Base-by-base conservation (phyloP, 495 filamentous ascomycete genomes). In the Hypoxylon lenormandii region DNA sequence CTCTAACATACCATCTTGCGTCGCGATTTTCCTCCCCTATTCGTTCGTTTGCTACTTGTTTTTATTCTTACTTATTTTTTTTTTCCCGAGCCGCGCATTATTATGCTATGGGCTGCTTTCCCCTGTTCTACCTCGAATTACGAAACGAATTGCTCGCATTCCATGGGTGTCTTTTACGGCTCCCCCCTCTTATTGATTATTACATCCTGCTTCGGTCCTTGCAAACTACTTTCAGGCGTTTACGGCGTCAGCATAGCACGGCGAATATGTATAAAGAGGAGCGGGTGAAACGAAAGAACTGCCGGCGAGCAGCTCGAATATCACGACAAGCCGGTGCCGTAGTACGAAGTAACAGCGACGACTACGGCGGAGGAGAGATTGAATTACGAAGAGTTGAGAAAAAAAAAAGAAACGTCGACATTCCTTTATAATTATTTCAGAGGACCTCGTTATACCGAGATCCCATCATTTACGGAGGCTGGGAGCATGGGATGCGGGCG, bases 201-300 rank as follows among this genome's bases (percentile, higher is more conserved):
- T 16, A 52, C 21, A 22, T 37, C 33, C 50, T 68, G 10, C 56
- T 22, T 51, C 61, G 22, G 33, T 26, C 16, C 61, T 43, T 50
- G 38, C 12, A 13, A 33, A 59, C 18, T 60, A 59, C 18, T 60
- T 62, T 46, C 19, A 18, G 62, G 68, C 62, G 68, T 71, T 71
- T 36, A 63, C 45, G 68, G 68, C 43, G 68, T 71, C 48, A 59
- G 62, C 62, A 71, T 71, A 63, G 68, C 68, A 71, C 54, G 56
- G 62, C 68, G 62, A 71, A 50, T 18, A 51, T 33, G 30, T 56
- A 66, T 63, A 66, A 59, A 71, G 65, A 33, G 36, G 55, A 30
- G 42, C 40, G 38, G 42, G 47, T 28, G 21, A 38, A 62, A 56
- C 42, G 60, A 52, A 43, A 16, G 37, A 18, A 63, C 60, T 64